Evolutionary conservation across 176 grass and related monocot species (phyloP).

Genomic region (Musa troglodytarum): DNA sequence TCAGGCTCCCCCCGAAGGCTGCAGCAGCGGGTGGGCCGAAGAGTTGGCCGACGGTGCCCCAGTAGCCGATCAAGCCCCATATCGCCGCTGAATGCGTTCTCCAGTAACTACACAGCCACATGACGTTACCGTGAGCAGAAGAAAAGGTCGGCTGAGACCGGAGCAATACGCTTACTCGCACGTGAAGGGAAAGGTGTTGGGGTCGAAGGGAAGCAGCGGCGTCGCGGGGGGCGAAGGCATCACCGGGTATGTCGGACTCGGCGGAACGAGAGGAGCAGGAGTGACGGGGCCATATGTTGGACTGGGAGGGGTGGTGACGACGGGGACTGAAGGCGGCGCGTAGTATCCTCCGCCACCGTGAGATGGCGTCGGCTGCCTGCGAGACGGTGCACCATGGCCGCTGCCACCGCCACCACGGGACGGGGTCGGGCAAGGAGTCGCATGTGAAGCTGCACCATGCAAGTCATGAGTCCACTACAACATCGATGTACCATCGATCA

Average conservation of each 20-base stretch:
- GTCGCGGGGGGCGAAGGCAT: background rate
- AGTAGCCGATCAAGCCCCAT: slow-evolving; percentile 33
- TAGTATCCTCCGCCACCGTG: background rate
- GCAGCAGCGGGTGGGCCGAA: slow-evolving; percentile 39
- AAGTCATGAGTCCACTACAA: background rate
- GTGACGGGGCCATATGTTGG: background rate
- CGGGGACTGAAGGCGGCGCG: background rate
- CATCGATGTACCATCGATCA: background rate
- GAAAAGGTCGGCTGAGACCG: too few relatives aligned
- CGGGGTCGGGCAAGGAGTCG: background rate
- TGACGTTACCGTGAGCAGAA: too few relatives aligned
- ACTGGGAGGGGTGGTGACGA: too few relatives aligned
- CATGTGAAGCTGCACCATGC: too few relatives aligned
- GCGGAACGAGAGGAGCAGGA: background rate
- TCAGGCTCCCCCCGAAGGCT: slow-evolving; percentile 53
- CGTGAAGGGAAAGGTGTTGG: slow-evolving; percentile 6
- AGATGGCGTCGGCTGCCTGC: background rate
- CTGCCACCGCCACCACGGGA: background rate
- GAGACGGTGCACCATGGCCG: background rate
- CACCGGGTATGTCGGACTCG: background rate
- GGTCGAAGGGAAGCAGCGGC: background rate
- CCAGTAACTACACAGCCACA: slow-evolving; percentile 46
- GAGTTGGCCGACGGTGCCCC: slow-evolving; percentile 31
- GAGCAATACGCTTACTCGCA: background rate
- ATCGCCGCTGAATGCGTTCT: slow-evolving; percentile 55